phyloP scores from a whole-genome alignment of 257 asterid species.

The Solanum sejunctum region DNA sequence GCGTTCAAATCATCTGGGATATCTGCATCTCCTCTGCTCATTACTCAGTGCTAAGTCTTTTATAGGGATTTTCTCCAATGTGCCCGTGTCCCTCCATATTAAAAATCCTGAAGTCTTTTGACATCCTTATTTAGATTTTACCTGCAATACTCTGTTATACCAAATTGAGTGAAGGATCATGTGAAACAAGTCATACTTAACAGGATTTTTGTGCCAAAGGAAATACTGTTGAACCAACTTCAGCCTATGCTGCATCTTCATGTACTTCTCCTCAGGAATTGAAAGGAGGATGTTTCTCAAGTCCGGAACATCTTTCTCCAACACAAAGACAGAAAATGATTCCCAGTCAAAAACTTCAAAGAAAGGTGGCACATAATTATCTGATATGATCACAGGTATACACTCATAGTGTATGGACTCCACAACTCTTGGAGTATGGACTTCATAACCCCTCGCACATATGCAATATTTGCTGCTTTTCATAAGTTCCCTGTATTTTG shows the following conservation, averaged over 20 bases:
- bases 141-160: constrained; percentile 43
- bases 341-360: constrained; percentile 51
- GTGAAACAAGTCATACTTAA: constrained; percentile 48
- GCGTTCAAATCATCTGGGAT: neutral
- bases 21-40: neutral
- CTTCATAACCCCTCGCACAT: constrained; percentile 56
- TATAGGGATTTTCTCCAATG: neutral
- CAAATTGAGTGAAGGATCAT: constrained; percentile 67
- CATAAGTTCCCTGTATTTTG: constrained; percentile 41
- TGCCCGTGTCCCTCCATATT: neutral
- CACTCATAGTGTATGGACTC: constrained; percentile 50
- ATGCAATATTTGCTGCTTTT: constrained; percentile 56
- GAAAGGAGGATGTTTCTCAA: constrained; percentile 46
- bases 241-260: constrained; percentile 29
- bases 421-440: constrained; percentile 48
- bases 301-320: constrained; percentile 41
- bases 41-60: neutral
- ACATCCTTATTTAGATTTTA: neutral
- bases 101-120: neutral
- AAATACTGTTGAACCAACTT: constrained; percentile 29
- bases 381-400: constrained; percentile 54
- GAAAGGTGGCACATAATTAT: constrained; percentile 50
- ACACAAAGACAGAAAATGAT: constrained; percentile 35
- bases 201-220: constrained; percentile 47
- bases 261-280: constrained; percentile 33